These are phyloP conservation scores for Sutorius eximius DNA, from an alignment of 1,284 basidiomycete genomes.

Conservation along the genomic window DNA sequence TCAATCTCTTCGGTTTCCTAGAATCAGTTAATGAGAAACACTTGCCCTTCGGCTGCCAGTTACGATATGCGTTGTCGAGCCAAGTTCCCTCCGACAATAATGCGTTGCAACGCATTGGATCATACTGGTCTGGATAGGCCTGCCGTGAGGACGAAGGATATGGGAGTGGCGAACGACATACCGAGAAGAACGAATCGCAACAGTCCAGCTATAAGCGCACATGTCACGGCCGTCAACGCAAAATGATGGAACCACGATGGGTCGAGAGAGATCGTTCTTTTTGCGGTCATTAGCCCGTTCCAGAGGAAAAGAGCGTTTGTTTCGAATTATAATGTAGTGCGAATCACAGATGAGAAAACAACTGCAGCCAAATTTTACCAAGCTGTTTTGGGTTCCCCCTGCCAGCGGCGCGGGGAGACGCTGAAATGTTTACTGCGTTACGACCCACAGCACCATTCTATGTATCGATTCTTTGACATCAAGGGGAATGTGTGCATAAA, in stretches of 20 bases:
- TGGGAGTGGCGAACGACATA: conserved; percentile 30
- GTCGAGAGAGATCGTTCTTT: conserved; percentile 40
- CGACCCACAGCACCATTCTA: not conserved
- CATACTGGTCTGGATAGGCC: conserved; percentile 56
- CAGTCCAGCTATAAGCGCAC: conserved; percentile 45
- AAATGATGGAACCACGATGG: conserved; percentile 56
- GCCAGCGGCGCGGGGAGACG: no score
- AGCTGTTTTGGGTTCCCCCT: no score
- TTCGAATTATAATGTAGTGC: not conserved
- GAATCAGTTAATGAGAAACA: not conserved
- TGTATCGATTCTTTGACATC: not conserved
- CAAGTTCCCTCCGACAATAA: conserved; percentile 75
- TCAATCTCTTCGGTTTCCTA: conserved; percentile 15
- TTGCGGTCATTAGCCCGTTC: conserved; percentile 24
- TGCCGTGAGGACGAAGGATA: conserved; percentile 1
- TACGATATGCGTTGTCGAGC: conserved; percentile 64
- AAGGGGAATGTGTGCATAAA: not conserved
- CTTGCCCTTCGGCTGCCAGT: conserved; percentile 86
- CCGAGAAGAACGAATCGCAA: conserved; percentile 50
- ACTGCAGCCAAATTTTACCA: not conserved
- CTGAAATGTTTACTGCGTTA: not conserved
- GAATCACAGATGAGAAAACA: not conserved
- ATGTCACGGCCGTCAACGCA: conserved; percentile 40
- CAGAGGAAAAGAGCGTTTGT: not conserved
- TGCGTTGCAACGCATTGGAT: conserved; percentile 71